Percentiles rank a stretch among this genome's conserved stretches.
Evolutionary conservation across 2,329 filamentous ascomycete species (phyloP).

Genomic region (Aspergillus sp.): DNA sequence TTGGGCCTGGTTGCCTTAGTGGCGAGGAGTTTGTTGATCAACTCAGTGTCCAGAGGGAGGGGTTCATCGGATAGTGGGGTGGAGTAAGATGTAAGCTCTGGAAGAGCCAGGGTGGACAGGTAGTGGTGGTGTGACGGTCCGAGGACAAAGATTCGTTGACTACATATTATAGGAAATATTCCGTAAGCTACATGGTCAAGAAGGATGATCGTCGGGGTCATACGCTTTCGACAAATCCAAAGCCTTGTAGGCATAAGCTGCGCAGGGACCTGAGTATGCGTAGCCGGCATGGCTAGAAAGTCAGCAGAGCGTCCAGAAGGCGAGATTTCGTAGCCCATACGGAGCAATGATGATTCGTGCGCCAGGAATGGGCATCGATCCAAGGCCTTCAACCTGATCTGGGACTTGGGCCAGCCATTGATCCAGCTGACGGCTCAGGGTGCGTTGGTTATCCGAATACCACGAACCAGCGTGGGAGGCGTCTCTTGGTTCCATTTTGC

Average conservation of each 20-base stretch:
- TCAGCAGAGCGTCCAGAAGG: conserved; percentile 7
- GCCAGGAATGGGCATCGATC: conserved; percentile 65
- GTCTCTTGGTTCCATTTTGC: conserved; percentile 44
- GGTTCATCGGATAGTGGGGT: conserved; percentile 44
- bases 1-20: conserved; percentile 27
- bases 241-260: conserved; percentile 90
- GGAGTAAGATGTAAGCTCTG: conserved; percentile 58
- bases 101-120: conserved; percentile 72
- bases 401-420: conserved; percentile 72
- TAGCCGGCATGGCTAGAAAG: conserved; percentile 82
- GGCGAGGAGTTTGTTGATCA: conserved; percentile 37
- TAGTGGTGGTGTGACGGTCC: conserved; percentile 90
- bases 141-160: conserved; percentile 85
- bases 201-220: conserved; percentile 23
- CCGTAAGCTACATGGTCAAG: not conserved
- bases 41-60: conserved; percentile 43
- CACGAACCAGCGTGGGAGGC: conserved; percentile 82
- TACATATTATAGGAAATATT: conserved; percentile 25
- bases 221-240: conserved; percentile 76
- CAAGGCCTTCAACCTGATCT: conserved; percentile 59
- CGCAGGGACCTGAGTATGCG: conserved; percentile 83
- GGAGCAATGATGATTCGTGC: conserved; percentile 89
- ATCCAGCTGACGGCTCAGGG: conserved; percentile 69
- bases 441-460: conserved; percentile 65
- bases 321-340: conserved; percentile 52